Evolutionary conservation across 169 alveolate species (phyloP).

Genomic region (Eimeria tenella): DNA sequence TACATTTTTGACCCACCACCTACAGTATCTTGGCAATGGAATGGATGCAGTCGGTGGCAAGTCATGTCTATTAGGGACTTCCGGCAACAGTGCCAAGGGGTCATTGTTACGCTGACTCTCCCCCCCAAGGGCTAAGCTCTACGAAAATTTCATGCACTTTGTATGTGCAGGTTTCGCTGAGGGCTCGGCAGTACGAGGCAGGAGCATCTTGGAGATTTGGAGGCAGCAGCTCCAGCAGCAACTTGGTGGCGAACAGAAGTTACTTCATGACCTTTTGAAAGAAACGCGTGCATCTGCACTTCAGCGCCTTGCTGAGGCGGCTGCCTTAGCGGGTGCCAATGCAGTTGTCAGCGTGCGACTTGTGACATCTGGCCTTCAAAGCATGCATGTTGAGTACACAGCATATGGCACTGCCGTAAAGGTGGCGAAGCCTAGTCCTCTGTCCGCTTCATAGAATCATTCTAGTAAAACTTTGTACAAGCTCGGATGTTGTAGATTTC

Average conservation of each 20-base stretch:
- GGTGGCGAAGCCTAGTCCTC: conserved; percentile 19
- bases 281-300: conserved; percentile 68
- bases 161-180: conserved; percentile 50
- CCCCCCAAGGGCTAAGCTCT: background rate
- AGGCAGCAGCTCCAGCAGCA: conserved; percentile 71
- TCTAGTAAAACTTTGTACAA: no score
- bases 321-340: conserved; percentile 61
- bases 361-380: conserved; percentile 60
- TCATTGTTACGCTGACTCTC: background rate
- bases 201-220: conserved; percentile 61
- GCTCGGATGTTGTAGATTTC: no score
- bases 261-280: conserved; percentile 56
- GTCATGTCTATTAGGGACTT: no score
- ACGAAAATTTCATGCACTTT: background rate
- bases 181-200: conserved; percentile 66
- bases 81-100: no score
- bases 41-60: no score
- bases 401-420: conserved; percentile 66
- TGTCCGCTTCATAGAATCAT: background rate
- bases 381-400: conserved; percentile 73
- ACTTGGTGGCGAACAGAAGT: conserved; percentile 62
- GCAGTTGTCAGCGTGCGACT: conserved; percentile 70
- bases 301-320: conserved; percentile 68
- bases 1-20: no score
- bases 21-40: no score